Evolutionary conservation across 2,329 filamentous ascomycete genomes (phyloP).

Genomic region (Alternaria sp.): DNA sequence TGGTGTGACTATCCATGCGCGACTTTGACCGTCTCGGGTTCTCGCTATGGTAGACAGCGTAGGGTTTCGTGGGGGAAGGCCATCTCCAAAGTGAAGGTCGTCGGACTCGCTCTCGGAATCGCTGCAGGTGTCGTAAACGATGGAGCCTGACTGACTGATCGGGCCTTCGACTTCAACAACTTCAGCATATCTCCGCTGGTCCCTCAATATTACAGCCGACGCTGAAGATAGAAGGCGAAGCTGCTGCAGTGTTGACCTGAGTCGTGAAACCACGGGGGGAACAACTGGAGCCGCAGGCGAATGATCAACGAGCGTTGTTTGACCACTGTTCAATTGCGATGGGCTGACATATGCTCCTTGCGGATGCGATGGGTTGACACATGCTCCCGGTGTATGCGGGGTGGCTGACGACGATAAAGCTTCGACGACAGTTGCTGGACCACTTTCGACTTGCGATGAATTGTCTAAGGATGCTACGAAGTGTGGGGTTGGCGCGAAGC

Average conservation of each 20-base stretch:
- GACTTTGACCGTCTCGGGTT: not conserved
- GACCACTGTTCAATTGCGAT: not conserved
- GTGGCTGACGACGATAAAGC: not conserved
- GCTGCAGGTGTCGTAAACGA: not conserved
- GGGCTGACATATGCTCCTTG: not conserved
- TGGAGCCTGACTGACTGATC: not conserved
- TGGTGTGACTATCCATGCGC: constrained; percentile 4
- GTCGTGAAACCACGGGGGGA: not conserved
- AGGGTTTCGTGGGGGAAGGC: not conserved
- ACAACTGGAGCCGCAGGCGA: not conserved
- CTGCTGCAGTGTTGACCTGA: not conserved
- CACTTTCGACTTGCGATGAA: not conserved
- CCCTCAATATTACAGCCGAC: not conserved
- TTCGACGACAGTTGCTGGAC: not conserved
- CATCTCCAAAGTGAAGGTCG: constrained; percentile 2
- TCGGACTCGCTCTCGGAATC: not conserved
- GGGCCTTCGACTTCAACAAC: not conserved
- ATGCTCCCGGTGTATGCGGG: not conserved
- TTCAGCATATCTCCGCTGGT: not conserved
- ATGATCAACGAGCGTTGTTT: not conserved
- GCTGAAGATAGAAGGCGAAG: not conserved
- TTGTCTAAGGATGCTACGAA: not conserved
- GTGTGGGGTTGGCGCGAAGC: not conserved
- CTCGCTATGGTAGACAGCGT: not conserved
- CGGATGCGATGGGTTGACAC: not conserved